phyloP scores from a whole-genome alignment of 768 basidiomycete genomes.

The Auricularia cornea region DNA sequence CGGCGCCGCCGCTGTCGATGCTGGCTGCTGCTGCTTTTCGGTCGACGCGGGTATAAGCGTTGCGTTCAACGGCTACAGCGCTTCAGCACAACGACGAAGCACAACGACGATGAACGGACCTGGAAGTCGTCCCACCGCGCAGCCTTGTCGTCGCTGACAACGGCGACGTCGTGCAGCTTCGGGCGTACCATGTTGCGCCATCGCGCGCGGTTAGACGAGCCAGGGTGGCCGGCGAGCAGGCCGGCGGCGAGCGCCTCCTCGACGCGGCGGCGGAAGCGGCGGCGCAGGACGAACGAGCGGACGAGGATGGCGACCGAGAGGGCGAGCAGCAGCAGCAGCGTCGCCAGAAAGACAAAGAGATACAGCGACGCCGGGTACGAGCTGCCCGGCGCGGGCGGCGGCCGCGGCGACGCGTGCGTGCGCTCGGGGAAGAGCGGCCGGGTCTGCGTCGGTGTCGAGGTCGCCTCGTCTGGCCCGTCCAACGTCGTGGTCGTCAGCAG shows the following conservation, averaged over 20 bases:
- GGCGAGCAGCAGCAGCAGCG: slow-evolving; percentile 12
- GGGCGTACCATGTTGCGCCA: not conserved
- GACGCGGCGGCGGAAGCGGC: slow-evolving; percentile 13
- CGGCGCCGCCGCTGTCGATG: not conserved
- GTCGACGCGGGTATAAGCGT: no score
- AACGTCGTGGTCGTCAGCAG: no score
- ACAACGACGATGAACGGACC: no score
- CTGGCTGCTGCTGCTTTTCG: no score
- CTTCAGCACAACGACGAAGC: no score
- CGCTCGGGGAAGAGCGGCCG: not conserved
- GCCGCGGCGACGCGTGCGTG: not conserved
- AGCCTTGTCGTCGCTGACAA: not conserved
- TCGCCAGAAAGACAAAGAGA: slow-evolving; percentile 15
- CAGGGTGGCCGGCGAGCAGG: not conserved
- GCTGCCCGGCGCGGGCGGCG: not conserved
- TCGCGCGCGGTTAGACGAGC: not conserved
- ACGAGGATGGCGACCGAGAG: slow-evolving; percentile 14
- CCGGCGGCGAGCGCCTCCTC: slow-evolving; percentile 5
- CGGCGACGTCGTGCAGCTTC: not conserved
- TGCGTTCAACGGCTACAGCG: no score
- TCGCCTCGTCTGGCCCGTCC: not conserved
- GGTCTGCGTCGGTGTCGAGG: not conserved
- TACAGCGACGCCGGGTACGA: slow-evolving; percentile 8
- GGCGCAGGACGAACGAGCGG: slow-evolving; percentile 13
- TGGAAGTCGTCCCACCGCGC: no score